These are phyloP conservation scores for Punctularia strigosozonata DNA, from an alignment of 768 basidiomycete species.

Conservation along the genomic window DNA sequence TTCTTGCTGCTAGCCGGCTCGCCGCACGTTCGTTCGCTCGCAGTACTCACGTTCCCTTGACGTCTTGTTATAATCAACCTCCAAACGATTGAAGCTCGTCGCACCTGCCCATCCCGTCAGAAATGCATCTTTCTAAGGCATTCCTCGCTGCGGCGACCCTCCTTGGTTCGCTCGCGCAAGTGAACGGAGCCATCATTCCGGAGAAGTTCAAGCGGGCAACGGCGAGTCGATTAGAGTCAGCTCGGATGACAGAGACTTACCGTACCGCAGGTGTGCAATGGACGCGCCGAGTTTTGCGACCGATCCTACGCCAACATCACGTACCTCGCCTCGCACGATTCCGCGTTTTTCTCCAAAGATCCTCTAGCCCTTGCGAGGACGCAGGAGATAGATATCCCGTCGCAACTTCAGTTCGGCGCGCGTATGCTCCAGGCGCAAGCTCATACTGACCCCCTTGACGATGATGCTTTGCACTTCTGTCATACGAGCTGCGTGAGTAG, in stretches of 20 bases:
- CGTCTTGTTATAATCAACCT: too few relatives aligned
- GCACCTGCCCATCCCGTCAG: too few relatives aligned
- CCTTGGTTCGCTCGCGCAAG: too few relatives aligned
- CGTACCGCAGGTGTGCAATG: conserved; percentile 43
- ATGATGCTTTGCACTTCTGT: conserved; percentile 48
- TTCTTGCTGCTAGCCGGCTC: not conserved
- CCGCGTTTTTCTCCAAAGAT: not conserved
- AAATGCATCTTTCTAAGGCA: too few relatives aligned
- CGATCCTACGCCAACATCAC: conserved; percentile 38
- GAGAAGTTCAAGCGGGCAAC: too few relatives aligned
- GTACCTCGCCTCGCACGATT: conserved; percentile 12
- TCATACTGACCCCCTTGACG: conserved; percentile 15
- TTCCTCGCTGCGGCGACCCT: too few relatives aligned
- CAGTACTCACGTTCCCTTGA: too few relatives aligned
- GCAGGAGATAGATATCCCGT: conserved; percentile 37
- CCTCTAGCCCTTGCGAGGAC: conserved; percentile 28
- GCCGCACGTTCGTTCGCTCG: not conserved
- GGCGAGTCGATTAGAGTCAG: not conserved
- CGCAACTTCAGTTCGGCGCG: conserved; percentile 39
- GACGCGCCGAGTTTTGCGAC: conserved; percentile 48
- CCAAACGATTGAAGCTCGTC: too few relatives aligned
- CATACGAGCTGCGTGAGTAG: conserved; percentile 32
- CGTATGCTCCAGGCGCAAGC: conserved; percentile 48
- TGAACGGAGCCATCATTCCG: too few relatives aligned
- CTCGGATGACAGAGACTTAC: not conserved